Evolutionary conservation across 2,329 filamentous ascomycete genomes (phyloP), one percentile per base, ranked within the genome.

Genomic region (Neospermospora avenae): DNA sequence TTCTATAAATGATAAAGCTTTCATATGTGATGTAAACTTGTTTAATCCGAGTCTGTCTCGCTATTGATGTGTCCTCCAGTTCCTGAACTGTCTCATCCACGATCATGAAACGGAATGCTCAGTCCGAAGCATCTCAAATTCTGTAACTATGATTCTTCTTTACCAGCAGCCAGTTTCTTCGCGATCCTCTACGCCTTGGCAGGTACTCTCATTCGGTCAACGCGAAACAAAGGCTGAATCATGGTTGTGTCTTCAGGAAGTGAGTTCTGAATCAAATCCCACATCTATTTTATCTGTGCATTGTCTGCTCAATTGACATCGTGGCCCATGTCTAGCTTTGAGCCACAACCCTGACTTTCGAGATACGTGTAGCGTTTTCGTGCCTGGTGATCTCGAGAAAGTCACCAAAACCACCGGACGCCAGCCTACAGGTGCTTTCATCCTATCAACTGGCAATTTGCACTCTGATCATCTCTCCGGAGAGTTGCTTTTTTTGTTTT

Each of bases 161-260:
- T 70, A 4, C 57, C 64, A 10, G 71, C 69, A 7, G 72, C 73
- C 1, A 67, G 67, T 24, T 59, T 73, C 6, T 67, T 71, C 6
- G 66, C 69, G 6, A 67, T 62, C 7, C 61, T 74, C 1, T 75
- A 72, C 52, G 59, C 64, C 16, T 10, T 70, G 5, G 63, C 57
- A 13, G 59, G 68, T 3, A 72, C 71, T 1, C 28, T 69, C 3
- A 41, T 72, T 11, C 71, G 73, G 65, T 74, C 70, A 66, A 44
- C 75, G n/a, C 62, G 69, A 57, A 73, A 72, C 55, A 65, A 63
- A 57, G 63, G 69, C 13, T 70, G 68, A 68, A 59, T 72, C 4
- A 74, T 74, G 70, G 69, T 74, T 1, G 2, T 73, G 11, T 69
- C 72, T 14, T 55, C 68, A 25, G 69, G 60, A 10, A 74, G 72